These are phyloP conservation scores for Anisodus tanguticus DNA, from an alignment of 257 asterid species.

Conservation along the genomic window DNA sequence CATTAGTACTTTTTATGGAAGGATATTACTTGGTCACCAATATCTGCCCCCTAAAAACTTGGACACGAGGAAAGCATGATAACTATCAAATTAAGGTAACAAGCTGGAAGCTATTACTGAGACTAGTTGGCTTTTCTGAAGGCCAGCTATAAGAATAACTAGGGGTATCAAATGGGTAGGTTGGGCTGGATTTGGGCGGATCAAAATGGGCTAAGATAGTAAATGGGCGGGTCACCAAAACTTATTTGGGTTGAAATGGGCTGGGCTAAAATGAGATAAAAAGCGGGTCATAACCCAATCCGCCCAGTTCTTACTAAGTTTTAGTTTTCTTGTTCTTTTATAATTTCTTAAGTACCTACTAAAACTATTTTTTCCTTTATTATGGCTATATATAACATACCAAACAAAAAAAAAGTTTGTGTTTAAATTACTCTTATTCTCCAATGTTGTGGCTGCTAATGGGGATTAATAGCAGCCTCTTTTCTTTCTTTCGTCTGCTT, in stretches of 20 bases:
- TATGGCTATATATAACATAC: no score
- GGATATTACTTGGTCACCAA: background rate
- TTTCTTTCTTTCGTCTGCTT: background rate
- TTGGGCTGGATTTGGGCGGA: no score
- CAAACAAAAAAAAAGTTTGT: background rate
- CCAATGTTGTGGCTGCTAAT: background rate
- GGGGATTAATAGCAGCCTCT: background rate
- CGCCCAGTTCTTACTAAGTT: no score
- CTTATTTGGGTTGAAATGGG: no score
- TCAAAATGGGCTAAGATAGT: no score
- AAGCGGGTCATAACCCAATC: no score
- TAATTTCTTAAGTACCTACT: no score
- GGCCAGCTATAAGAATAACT: background rate
- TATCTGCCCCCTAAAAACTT: background rate
- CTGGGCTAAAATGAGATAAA: no score
- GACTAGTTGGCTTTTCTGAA: background rate
- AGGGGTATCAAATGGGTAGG: no score
- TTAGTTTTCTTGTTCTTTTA: no score
- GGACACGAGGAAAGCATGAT: background rate
- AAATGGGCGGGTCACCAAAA: no score
- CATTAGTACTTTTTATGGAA: background rate
- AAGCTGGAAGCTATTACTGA: background rate
- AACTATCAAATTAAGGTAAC: background rate
- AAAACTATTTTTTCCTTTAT: no score
- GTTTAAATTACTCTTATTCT: background rate